Evolutionary conservation across 805 yeast species (phyloP), one percentile per base, ranked within the genome.

Genomic region (Pichia heedii): DNA sequence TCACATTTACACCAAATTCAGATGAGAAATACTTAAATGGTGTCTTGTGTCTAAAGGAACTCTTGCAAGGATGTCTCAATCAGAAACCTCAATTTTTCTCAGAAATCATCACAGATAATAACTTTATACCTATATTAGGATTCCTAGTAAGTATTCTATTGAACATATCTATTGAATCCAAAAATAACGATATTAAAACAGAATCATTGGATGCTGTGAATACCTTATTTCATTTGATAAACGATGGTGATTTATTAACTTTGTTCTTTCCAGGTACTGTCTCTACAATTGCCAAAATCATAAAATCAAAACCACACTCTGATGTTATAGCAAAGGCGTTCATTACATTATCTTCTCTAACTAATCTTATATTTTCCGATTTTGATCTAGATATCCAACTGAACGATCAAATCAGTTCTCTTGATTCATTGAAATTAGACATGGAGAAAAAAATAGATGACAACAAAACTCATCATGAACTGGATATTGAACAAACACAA

Each of bases 231-330:
- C 54, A 53, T 21, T 48, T 60, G 8, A 37, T 69, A 4, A 58
- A 60, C 18, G 71, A 73, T 53, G 79, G 78, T 12, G 80, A 75
- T 44, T 53, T 67, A 3, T 40, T 74, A 3, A 72, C 79, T 0
- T 64, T 67, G 50, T 65, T 75, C 40, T 53, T 74, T 19, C 81
- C 81, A 0, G 79, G 79, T 3, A 71, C 63, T 33, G 69, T 74
- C 0, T 74, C 80, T 0, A 50, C 61, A 0, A 50, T 74, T 34
- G 60, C 71, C 2, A 74, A 70, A 43, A 46, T 71, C 5, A 43
- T 71, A 0, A 54, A 49, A 18, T 46, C 51, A n/a, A 53, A 45
- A 9, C 58, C 66, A 1, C 72, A 73, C 42, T 68, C 62, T 42
- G 58, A 62, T 16, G 68, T 71, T 0, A 45, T 66, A 1, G 50